phyloP scores from a whole-genome alignment of 768 basidiomycete genomes.

The Epithele typhae region DNA sequence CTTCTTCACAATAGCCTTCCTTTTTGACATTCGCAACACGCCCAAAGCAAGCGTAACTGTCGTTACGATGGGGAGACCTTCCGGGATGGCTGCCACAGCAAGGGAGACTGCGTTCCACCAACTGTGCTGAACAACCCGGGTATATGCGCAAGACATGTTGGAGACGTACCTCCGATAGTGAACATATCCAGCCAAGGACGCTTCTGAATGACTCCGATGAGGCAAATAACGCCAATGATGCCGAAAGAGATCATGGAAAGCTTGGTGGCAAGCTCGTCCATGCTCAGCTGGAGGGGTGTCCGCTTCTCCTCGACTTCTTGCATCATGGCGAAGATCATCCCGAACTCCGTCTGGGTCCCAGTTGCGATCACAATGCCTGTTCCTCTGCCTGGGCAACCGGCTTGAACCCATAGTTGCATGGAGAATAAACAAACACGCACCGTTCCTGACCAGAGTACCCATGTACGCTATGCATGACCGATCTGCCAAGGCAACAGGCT shows the following conservation, averaged over 20 bases:
- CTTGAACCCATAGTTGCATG: neutral
- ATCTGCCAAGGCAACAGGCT: slow-evolving; percentile 67
- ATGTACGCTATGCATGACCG: slow-evolving; percentile 88
- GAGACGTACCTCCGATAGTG: slow-evolving; percentile 84
- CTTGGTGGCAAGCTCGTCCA: slow-evolving; percentile 95
- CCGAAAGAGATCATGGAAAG: slow-evolving; percentile 88
- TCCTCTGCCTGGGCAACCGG: slow-evolving; percentile 56
- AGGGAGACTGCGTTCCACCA: slow-evolving; percentile 68
- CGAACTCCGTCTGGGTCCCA: slow-evolving; percentile 87
- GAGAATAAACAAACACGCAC: slow-evolving; percentile 32
- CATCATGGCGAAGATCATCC: slow-evolving; percentile 97
- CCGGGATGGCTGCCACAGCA: slow-evolving; percentile 97
- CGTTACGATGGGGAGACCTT: slow-evolving; percentile 94
- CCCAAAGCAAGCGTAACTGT: slow-evolving; percentile 96
- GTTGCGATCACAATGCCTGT: slow-evolving; percentile 84
- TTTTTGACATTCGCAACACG: slow-evolving; percentile 88
- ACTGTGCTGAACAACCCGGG: slow-evolving; percentile 8
- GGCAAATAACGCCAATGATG: slow-evolving; percentile 90
- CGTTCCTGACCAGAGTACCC: slow-evolving; percentile 92
- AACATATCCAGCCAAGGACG: slow-evolving; percentile 97
- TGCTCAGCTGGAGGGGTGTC: slow-evolving; percentile 87
- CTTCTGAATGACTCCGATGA: slow-evolving; percentile 83
- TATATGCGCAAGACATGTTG: slow-evolving; percentile 1
- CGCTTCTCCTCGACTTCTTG: slow-evolving; percentile 83
- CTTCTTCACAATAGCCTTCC: slow-evolving; percentile 97